Evolutionary conservation across 306 rosid species (phyloP).

Genomic region (Glycine tomentella): DNA sequence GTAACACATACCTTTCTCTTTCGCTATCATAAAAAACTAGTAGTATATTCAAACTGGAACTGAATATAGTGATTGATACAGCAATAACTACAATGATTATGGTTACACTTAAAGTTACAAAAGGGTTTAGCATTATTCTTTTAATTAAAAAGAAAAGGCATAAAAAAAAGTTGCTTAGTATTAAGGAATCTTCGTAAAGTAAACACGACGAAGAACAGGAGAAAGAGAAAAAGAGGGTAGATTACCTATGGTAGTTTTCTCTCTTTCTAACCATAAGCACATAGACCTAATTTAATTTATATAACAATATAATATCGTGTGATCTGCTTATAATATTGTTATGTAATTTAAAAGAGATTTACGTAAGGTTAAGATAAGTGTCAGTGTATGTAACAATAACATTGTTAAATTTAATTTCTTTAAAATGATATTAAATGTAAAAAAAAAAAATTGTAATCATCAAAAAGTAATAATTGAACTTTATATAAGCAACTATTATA

Average conservation of each 20-base stretch:
- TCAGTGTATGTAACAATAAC: neutral
- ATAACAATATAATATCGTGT: neutral
- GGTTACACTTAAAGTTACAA: constrained; percentile 30
- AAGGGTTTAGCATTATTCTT: constrained; percentile 29
- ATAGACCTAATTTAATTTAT: neutral
- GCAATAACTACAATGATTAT: constrained; percentile 34
- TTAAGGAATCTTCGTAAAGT: constrained; percentile 7
- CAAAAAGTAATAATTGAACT: neutral
- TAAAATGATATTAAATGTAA: neutral
- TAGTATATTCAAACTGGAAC: constrained; percentile 9
- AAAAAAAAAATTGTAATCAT: neutral
- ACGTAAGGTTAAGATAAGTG: neutral
- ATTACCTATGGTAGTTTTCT: neutral
- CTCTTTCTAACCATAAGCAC: neutral
- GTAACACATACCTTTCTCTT: constrained; percentile 24
- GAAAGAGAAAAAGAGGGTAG: neutral
- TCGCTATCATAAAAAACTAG: neutral
- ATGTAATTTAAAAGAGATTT: neutral
- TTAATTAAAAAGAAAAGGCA: constrained; percentile 12
- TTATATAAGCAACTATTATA: neutral
- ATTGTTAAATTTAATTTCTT: neutral
- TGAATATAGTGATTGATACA: constrained; percentile 30
- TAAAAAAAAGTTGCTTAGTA: constrained; percentile 16
- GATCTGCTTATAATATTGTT: neutral
- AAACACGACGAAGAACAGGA: neutral